Evolutionary conservation across 2,329 filamentous ascomycete species (phyloP).

Genomic region (Fusarium falciforme): DNA sequence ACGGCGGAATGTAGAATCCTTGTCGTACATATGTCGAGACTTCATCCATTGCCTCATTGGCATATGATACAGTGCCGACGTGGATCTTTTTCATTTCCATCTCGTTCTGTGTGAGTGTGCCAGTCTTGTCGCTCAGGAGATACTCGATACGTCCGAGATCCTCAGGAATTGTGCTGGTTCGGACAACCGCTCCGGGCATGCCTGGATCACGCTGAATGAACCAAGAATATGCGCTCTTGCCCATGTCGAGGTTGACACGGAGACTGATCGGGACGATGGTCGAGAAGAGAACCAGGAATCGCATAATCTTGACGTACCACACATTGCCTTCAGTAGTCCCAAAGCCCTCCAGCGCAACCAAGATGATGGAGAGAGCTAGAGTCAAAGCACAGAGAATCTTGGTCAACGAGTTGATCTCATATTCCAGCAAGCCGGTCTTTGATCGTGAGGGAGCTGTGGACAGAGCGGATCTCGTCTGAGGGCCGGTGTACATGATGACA

Average conservation of each 20-base stretch:
- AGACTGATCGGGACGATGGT: conserved; percentile 98
- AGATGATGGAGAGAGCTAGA: conserved; percentile 83
- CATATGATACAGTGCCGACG: conserved; percentile 97
- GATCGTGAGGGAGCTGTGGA: conserved; percentile 93
- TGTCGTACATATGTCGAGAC: conserved; percentile 88
- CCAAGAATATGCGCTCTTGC: conserved; percentile 94
- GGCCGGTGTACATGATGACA: conserved; percentile 93
- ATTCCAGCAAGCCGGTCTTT: conserved; percentile 92
- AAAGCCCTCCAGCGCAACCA: conserved; percentile 90
- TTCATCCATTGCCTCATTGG: conserved; percentile 99
- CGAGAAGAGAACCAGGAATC: conserved; percentile 98
- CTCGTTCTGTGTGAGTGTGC: conserved; percentile 97
- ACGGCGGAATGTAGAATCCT: conserved; percentile 73
- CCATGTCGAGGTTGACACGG: conserved; percentile 96
- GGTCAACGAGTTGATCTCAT: conserved; percentile 96
- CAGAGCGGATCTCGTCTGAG: conserved; percentile 91
- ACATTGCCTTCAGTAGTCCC: conserved; percentile 71
- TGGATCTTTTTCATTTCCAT: conserved; percentile 99
- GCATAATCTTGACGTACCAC: conserved; percentile 98
- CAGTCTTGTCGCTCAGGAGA: conserved; percentile 95
- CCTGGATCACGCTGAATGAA: conserved; percentile 93
- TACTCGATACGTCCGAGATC: conserved; percentile 97
- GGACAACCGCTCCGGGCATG: conserved; percentile 91
- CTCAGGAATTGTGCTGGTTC: conserved; percentile 97
- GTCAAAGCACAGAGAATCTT: conserved; percentile 96